Evolutionary conservation across 768 basidiomycete species (phyloP).

Genomic region (Collybiopsis confluens): DNA sequence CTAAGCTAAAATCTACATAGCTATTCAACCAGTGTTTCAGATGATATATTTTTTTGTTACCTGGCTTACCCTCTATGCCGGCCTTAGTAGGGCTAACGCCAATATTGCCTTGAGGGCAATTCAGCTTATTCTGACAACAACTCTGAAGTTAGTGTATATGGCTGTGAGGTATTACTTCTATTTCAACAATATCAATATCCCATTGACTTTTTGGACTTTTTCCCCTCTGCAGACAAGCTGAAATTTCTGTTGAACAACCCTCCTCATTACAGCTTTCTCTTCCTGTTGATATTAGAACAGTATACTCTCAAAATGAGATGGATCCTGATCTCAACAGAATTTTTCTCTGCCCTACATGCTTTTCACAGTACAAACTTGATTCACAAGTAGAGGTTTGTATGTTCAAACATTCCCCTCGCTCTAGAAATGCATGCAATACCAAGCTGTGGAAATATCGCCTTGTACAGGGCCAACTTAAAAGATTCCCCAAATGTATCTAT

Average conservation of each 20-base stretch:
- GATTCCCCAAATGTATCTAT: conserved; percentile 18
- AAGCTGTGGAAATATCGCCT: conserved; percentile 14
- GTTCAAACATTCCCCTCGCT: conserved; percentile 14
- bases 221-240: no score
- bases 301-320: no score
- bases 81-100: background rate
- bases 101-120: conserved; percentile 7
- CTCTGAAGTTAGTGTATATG: background rate
- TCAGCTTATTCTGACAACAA: conserved; percentile 2
- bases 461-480: conserved; percentile 12
- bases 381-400: conserved; percentile 15
- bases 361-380: conserved; percentile 10
- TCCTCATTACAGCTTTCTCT: no score
- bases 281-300: no score
- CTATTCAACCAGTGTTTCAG: background rate
- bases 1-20: background rate
- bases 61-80: conserved; percentile 5
- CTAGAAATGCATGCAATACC: conserved; percentile 14
- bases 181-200: no score
- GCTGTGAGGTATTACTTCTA: background rate
- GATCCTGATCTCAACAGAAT: no score
- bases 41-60: conserved; percentile 7
- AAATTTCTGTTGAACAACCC: no score
- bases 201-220: no score
- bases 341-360: no score